Evolutionary conservation across 768 basidiomycete genomes (phyloP).

Genomic region (Austroboletus festivus): DNA sequence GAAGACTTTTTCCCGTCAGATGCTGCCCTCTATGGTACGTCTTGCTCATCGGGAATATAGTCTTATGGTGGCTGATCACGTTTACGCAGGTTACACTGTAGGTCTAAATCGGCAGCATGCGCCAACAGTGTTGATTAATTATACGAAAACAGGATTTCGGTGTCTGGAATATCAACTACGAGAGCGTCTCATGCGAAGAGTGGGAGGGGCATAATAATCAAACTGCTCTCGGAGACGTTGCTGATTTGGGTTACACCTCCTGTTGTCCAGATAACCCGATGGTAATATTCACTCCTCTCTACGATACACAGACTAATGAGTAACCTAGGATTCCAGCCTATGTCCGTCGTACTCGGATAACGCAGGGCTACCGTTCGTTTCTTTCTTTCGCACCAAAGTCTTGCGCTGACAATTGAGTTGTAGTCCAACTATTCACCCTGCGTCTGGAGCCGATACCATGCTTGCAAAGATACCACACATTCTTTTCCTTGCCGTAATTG

Average conservation of each 20-base stretch:
- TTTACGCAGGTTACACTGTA: conserved; percentile 38
- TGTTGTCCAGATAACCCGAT: conserved; percentile 75
- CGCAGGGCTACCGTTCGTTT: conserved; percentile 57
- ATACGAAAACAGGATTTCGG: conserved; percentile 64
- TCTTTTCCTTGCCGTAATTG: conserved; percentile 18
- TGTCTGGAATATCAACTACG: conserved; percentile 79
- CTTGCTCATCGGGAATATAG: too few species aligned
- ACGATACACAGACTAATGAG: conserved; percentile 1
- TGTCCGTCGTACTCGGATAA: conserved; percentile 73
- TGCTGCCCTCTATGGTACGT: conserved; percentile 57
- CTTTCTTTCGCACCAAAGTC: not conserved
- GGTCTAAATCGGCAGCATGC: conserved; percentile 6
- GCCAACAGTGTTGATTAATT: not conserved
- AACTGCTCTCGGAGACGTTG: conserved; percentile 66
- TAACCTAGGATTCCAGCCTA: conserved; percentile 43
- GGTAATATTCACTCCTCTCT: conserved; percentile 33
- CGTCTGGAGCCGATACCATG: conserved; percentile 14
- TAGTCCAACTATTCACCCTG: conserved; percentile 33
- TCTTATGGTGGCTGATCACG: conserved; percentile 30
- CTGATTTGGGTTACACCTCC: conserved; percentile 50
- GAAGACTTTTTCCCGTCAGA: conserved; percentile 74
- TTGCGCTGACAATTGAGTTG: conserved; percentile 5
- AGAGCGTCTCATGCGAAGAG: conserved; percentile 57
- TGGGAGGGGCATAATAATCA: conserved; percentile 64
- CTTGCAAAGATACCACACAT: conserved; percentile 11